Evolutionary conservation across 1,284 basidiomycete species (phyloP), one percentile per base, ranked within the genome.

Genomic region (Leccinum variabile): DNA sequence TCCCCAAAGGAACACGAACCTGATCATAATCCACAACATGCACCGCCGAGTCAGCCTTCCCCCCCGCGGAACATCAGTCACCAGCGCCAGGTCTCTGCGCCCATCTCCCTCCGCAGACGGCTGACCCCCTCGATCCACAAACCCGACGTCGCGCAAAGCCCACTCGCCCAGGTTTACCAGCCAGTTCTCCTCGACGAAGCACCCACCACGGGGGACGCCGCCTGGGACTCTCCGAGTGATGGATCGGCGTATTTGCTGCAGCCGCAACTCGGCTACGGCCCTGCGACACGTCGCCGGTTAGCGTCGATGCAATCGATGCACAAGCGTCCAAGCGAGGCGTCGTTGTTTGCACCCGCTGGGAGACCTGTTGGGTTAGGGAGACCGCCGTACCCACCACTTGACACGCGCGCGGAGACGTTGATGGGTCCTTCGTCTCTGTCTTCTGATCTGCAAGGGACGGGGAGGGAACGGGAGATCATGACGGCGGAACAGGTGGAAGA

Each of bases 101-200:
- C 75, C n/a, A 63, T 76, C 49, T 33, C 63, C 9, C 72, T 80
- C 16, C 81, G 81, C 39, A 70, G 77, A 35, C 81, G 87, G 30
- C 57, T 85, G 11, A 77, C 78, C 55, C 84, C 88, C 1, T 67
- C 83, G 4, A 63, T 84, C 59, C 77, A 75, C 50, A 81, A 79
- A 49, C 63, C 73, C 7, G 82, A 85, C 46, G 66, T 76, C 35
- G 70, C 75, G 5, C 80, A 82, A 30, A 79, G 71, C 57, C 90
- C 90, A 18, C 78, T 92, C 2, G 88, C 89, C 3, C 89, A 91
- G 70, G 79, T 90, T 13, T 92, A 85, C 71, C 86, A 87, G 62
- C 88, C 90, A 3, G 67, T 91, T 18, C 64, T 87, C 8, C 76
- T 87, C 16, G 84, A 86, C 55, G 83, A 85, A 13, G 75, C 16